Evolutionary conservation across 164 flowering plant genomes (phyloP).

Genomic region (Tetracentron sinense): DNA sequence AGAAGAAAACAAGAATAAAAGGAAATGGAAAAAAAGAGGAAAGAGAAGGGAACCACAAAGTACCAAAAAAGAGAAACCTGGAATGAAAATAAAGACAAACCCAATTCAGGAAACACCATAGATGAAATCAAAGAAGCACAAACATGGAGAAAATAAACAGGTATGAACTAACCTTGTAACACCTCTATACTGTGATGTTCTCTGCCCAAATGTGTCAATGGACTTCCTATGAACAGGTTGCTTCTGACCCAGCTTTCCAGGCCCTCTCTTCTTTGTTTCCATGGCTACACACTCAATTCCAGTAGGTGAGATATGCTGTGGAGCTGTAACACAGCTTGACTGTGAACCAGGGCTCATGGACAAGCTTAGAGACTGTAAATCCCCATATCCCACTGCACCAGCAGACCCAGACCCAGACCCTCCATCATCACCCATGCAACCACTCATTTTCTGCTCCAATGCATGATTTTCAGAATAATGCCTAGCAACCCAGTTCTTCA

Average conservation of each 20-base stretch:
- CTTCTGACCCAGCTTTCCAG: constrained; percentile 41
- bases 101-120: not conserved
- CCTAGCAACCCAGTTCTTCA: constrained; percentile 33
- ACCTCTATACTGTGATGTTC: constrained; percentile 79
- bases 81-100: no score
- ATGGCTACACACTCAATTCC: constrained; percentile 25
- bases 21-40: no score
- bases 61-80: no score
- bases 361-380: constrained; percentile 52
- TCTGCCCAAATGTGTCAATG: constrained; percentile 73
- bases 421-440: constrained; percentile 27
- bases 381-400: constrained; percentile 36
- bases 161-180: constrained; percentile 56
- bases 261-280: constrained; percentile 55
- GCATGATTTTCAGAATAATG: constrained; percentile 20
- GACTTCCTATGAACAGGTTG: constrained; percentile 66
- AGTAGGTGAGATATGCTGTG: constrained; percentile 37
- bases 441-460: constrained; percentile 26
- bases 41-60: no score
- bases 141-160: not conserved
- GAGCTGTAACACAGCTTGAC: constrained; percentile 48
- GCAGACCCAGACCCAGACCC: constrained; percentile 26
- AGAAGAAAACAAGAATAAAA: not conserved
- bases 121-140: not conserved
- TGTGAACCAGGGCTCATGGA: constrained; percentile 77